A percentile compares a stretch with the other conserved stretches of the same genome.
Conservation (phyloP, 2,329 filamentous ascomycete species). For the Fusarium metavorans region DNA sequence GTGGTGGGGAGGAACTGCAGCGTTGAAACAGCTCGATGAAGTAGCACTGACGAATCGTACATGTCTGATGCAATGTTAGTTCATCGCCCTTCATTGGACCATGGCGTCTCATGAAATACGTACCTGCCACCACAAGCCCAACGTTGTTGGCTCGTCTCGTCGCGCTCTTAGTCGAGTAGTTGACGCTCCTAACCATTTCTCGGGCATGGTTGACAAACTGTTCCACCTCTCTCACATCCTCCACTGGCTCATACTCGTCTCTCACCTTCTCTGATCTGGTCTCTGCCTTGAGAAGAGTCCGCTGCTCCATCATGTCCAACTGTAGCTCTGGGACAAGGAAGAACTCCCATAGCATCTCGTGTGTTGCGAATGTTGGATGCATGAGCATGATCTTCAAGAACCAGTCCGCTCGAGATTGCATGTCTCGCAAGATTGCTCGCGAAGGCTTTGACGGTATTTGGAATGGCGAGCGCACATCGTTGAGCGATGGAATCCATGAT, state of each 20-base stretch:
- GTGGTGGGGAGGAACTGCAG: conserved; percentile 75
- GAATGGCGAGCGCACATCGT: conserved; percentile 85
- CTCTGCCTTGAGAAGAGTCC: conserved; percentile 88
- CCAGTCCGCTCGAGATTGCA: conserved; percentile 86
- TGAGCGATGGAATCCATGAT: conserved; percentile 89
- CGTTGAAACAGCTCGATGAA: conserved; percentile 64
- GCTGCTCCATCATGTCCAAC: conserved; percentile 87
- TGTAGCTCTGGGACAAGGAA: conserved; percentile 96
- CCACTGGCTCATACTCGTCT: conserved; percentile 88
- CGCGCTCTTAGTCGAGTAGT: conserved; percentile 84
- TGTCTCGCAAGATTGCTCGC: conserved; percentile 85
- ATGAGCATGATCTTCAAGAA: conserved; percentile 88
- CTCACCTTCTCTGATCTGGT: conserved; percentile 84
- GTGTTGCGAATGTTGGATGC: conserved; percentile 93
- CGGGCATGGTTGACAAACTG: conserved; percentile 92
- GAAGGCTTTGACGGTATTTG: conserved; percentile 94
- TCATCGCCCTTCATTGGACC: conserved; percentile 24
- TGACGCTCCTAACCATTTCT: conserved; percentile 88
- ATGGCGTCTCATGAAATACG: conserved; percentile 33
- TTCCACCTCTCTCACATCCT: conserved; percentile 88
- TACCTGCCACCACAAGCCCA: conserved; percentile 72
- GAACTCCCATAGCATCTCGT: conserved; percentile 99
- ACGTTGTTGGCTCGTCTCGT: conserved; percentile 83
- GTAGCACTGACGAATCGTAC: conserved; percentile 71
- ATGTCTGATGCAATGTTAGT: conserved; percentile 67